Base-by-base conservation (phyloP, 768 basidiomycete genomes). In the Galerina marginata region DNA sequence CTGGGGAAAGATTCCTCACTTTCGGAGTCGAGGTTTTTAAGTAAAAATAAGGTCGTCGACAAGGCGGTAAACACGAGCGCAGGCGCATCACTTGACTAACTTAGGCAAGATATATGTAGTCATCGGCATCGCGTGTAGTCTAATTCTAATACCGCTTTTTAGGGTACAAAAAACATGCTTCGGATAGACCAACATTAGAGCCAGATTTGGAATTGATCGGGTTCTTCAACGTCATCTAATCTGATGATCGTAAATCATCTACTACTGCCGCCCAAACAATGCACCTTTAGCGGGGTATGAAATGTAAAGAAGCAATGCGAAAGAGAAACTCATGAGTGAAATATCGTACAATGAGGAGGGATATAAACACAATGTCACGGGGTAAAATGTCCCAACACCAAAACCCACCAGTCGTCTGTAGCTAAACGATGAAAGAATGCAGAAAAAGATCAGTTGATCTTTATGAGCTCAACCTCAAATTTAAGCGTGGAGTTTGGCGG, bases 391-490 rank as follows among this genome's bases (percentile, higher is more conserved):
- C 65, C 65, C 63, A 46, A 54, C 46, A 58, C 66, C 58, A 20
- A 47, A 7, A 33, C 29, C 23, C 55, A 56, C 10, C 37, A 42
- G 15, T n/a, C 39, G 37, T 23, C 45, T n/a, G 15, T 26, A 53
- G 39, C 20, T 14, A 23, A n/a, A 53, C 15, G 36, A 53, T 37
- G 42, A 53, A 53, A 25, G n/a, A 29, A 39, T 2, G 12, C 25
- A 42, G 25, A 26, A 12, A 42, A 40, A 26, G 43, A 59, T 66
- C 61, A 76, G 60, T 79, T 87, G 78, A 94, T 92, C 74, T 83
- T 79, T 56, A 94, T 60, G 51, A 96, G 80, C 76, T 95, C 91
- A 56, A 96, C 92, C 75, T 93, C 92, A 69, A 95, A 95, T 60
- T 75, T 81, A 73, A 96, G 81, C 12, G 83, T 86, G 7, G 91